These are phyloP conservation scores for Pochonia chlamydosporia DNA, from an alignment of 2,329 filamentous ascomycete species.

Conservation along the genomic window DNA sequence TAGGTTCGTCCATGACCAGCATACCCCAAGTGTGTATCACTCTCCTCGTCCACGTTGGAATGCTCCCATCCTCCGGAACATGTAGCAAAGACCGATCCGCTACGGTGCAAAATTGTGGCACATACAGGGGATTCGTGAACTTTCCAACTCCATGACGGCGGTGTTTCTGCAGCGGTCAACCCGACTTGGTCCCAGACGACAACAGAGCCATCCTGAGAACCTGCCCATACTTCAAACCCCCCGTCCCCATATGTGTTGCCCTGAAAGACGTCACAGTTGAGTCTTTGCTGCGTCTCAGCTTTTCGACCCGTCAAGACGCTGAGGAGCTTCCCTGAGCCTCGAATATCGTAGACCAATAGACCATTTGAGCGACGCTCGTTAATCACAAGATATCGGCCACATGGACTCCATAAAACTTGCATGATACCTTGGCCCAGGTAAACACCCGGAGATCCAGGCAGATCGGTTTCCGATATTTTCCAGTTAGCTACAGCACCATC, in stretches of 20 bases:
- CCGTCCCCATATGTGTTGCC: conserved; percentile 24
- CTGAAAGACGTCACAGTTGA: conserved; percentile 50
- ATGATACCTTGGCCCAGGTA: conserved; percentile 58
- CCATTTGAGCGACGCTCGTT: conserved; percentile 52
- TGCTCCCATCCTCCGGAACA: conserved; percentile 50
- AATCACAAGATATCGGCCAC: conserved; percentile 56
- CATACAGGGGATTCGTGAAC: conserved; percentile 43
- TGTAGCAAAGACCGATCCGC: conserved; percentile 50
- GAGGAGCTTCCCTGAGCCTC: conserved; percentile 52
- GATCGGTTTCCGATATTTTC: conserved; percentile 51
- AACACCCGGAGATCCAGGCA: conserved; percentile 24
- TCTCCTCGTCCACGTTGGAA: conserved; percentile 1
- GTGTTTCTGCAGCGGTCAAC: conserved; percentile 33
- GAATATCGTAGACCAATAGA: conserved; percentile 57
- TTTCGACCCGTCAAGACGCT: conserved; percentile 45
- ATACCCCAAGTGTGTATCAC: background rate
- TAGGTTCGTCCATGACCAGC: background rate
- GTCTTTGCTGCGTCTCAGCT: conserved; percentile 48
- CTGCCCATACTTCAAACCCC: conserved; percentile 59
- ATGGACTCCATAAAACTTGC: conserved; percentile 57
- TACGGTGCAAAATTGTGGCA: conserved; percentile 43
- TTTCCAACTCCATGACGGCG: conserved; percentile 44
- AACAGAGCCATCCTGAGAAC: conserved; percentile 47
- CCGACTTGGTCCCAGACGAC: conserved; percentile 55
- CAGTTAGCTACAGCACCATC: conserved; percentile 53